Conservation (phyloP, 805 yeast genomes). For the Metschnikowia reukaufii region DNA sequence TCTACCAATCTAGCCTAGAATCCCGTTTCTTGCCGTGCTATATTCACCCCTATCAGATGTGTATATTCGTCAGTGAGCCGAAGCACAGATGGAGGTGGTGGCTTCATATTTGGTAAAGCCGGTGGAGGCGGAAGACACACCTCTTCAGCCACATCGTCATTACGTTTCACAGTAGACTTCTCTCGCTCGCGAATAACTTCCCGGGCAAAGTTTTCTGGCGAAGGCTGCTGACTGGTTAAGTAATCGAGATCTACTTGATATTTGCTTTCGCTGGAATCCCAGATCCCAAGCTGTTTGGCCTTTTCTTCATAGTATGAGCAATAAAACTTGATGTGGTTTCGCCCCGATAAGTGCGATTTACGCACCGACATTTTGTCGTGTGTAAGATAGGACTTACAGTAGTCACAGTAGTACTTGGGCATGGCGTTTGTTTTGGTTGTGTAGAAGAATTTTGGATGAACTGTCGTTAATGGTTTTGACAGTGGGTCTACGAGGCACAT, state of each 20-base stretch:
- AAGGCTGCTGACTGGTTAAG: conserved; percentile 36
- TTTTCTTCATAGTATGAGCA: conserved; percentile 68
- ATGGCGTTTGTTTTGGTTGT: conserved; percentile 27
- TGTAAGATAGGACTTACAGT: conserved; percentile 78
- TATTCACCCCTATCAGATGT: conserved; percentile 14
- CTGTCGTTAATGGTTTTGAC: background rate
- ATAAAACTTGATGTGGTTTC: conserved; percentile 68
- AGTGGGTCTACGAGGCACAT: background rate
- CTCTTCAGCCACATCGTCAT: conserved; percentile 12
- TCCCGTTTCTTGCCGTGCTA: conserved; percentile 15
- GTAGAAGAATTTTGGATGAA: background rate
- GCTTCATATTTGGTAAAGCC: conserved; percentile 15
- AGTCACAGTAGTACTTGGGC: conserved; percentile 81
- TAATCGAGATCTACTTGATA: conserved; percentile 38
- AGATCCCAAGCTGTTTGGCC: conserved; percentile 32
- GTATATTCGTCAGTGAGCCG: conserved; percentile 16
- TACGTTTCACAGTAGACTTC: conserved; percentile 16
- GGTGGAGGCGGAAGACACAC: conserved; percentile 24
- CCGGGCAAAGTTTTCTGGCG: conserved; percentile 17
- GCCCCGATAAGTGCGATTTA: conserved; percentile 74
- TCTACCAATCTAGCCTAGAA: conserved; percentile 5
- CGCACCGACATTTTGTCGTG: conserved; percentile 89
- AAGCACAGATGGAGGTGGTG: conserved; percentile 21
- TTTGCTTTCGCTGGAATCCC: conserved; percentile 31
- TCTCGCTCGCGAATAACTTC: conserved; percentile 14